Evolutionary conservation across 1,139 yeast species (phyloP).

Genomic region (Hemisphaericaspora xylofermentans): DNA sequence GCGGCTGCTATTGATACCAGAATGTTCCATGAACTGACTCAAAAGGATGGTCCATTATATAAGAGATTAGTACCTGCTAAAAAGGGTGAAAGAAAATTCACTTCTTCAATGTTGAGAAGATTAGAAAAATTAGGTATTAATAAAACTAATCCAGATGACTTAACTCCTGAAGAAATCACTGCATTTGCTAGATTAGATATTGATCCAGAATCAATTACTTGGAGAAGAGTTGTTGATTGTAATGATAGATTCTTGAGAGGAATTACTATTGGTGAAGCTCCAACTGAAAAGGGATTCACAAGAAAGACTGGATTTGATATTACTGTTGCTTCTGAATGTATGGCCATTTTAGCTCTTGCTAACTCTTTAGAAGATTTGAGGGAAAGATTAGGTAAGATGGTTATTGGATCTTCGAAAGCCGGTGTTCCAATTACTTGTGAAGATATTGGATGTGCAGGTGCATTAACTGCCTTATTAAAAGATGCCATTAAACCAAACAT

Average conservation of each 20-base stretch:
- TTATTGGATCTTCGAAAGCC: slow-evolving; percentile 75
- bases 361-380: slow-evolving; percentile 84
- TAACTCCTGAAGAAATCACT: slow-evolving; percentile 75
- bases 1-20: slow-evolving; percentile 99
- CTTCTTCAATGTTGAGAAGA: slow-evolving; percentile 77
- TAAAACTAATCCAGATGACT: slow-evolving; percentile 77
- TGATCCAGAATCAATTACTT: slow-evolving; percentile 90
- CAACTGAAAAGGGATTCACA: slow-evolving; percentile 89
- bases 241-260: slow-evolving; percentile 93
- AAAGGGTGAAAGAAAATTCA: slow-evolving; percentile 77
- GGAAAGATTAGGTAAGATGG: slow-evolving; percentile 86
- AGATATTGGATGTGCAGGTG: slow-evolving; percentile 97
- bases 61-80: slow-evolving; percentile 85
- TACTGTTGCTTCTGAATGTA: slow-evolving; percentile 95
- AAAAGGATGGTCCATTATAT: slow-evolving; percentile 82
- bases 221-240: slow-evolving; percentile 96
- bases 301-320: slow-evolving; percentile 95
- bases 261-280: slow-evolving; percentile 88
- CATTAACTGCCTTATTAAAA: slow-evolving; percentile 89
- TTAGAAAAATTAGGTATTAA: slow-evolving; percentile 76
- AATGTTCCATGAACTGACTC: slow-evolving; percentile 96
- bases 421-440: slow-evolving; percentile 95
- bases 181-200: slow-evolving; percentile 85
- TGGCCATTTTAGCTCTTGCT: slow-evolving; percentile 95
- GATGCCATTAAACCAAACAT: slow-evolving; percentile 97